phyloP scores from a whole-genome alignment of 2,329 filamentous ascomycete species.

The Calonectria montana region DNA sequence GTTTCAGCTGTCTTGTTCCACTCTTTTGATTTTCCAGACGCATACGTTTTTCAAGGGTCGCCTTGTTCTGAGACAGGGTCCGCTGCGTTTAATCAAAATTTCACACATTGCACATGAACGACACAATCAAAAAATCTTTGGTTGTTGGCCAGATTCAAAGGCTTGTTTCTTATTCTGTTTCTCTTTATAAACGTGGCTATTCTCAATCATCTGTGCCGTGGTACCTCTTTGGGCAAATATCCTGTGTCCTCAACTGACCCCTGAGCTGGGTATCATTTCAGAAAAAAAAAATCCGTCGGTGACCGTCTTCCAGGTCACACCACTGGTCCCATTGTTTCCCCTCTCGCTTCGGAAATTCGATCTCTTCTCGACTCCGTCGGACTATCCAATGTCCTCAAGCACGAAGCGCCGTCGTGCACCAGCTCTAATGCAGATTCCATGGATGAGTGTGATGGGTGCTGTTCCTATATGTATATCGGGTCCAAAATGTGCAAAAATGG shows the following conservation, averaged over 20 bases:
- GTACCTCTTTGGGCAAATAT: not conserved
- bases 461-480: conserved; percentile 22
- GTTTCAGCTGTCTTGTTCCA: not conserved
- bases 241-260: conserved; percentile 20
- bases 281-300: conserved; percentile 13
- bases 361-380: conserved; percentile 15
- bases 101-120: not conserved
- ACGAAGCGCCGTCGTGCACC: conserved; percentile 26
- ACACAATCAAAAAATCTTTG: not conserved
- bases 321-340: conserved; percentile 19
- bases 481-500: conserved; percentile 17
- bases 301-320: conserved; percentile 27
- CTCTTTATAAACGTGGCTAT: conserved; percentile 7
- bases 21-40: not conserved
- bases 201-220: not conserved
- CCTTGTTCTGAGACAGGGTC: not conserved
- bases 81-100: not conserved
- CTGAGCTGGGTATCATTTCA: conserved; percentile 34
- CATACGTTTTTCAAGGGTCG: not conserved
- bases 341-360: conserved; percentile 23
- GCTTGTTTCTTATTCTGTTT: not conserved
- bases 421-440: conserved; percentile 20
- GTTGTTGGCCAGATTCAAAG: not conserved
- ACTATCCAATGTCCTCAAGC: conserved; percentile 16
- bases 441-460: conserved; percentile 18